Conservation (phyloP, 345 rosid genomes). For the Clarkia xantiana region DNA sequence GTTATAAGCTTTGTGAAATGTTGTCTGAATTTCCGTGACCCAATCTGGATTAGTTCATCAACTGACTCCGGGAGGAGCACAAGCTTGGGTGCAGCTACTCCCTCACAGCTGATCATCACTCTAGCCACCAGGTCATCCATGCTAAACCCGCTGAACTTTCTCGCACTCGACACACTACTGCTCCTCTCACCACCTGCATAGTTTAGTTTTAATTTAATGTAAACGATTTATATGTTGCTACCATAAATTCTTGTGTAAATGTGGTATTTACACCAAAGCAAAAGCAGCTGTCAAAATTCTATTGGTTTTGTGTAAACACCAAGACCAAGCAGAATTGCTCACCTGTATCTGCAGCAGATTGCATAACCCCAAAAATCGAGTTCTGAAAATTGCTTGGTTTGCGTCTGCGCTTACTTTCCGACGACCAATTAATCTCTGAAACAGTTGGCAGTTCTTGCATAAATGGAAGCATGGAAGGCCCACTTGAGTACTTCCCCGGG, state of each 20-base stretch:
- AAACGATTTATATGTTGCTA: too few relatives aligned
- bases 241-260: too few relatives aligned
- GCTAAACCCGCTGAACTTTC: conserved; percentile 4
- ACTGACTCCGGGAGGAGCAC: conserved; percentile 42
- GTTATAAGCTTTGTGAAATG: conserved; percentile 33
- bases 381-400: conserved; percentile 35
- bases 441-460: conserved; percentile 11
- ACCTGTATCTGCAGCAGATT: conserved; percentile 52
- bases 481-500: conserved; percentile 42
- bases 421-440: conserved; percentile 19
- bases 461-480: conserved; percentile 31
- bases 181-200: conserved; percentile 29
- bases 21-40: conserved; percentile 32
- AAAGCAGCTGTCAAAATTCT: too few relatives aligned
- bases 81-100: conserved; percentile 31
- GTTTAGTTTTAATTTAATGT: too few relatives aligned
- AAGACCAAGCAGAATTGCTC: too few relatives aligned
- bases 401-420: conserved; percentile 24
- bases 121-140: conserved; percentile 20
- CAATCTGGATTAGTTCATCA: conserved; percentile 42
- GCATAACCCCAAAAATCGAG: conserved; percentile 61
- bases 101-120: conserved; percentile 44
- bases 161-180: conserved; percentile 1
- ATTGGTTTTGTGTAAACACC: too few relatives aligned
- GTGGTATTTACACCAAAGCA: too few relatives aligned